Evolutionary conservation across 345 rosid species (phyloP).

Genomic region (Brassica juncea): DNA sequence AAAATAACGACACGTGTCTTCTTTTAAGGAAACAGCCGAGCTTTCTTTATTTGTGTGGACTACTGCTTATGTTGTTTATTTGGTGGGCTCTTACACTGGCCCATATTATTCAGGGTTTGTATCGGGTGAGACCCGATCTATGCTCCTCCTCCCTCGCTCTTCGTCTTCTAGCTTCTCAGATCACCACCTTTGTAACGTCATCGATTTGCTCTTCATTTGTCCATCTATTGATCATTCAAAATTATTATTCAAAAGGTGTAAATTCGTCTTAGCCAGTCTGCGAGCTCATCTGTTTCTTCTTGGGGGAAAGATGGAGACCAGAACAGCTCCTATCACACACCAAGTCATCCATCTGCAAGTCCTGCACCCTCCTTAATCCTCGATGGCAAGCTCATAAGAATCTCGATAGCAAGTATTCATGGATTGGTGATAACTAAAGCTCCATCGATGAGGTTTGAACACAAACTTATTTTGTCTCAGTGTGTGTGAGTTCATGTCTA

Average conservation of each 20-base stretch:
- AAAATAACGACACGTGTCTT: too few relatives aligned
- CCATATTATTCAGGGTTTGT: too few relatives aligned
- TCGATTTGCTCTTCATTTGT: not conserved
- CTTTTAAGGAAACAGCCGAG: too few relatives aligned
- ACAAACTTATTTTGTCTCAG: not conserved
- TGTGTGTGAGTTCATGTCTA: conserved; percentile 14
- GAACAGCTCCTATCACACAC: conserved; percentile 43
- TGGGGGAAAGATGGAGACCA: conserved; percentile 39
- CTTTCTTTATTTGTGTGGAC: too few relatives aligned
- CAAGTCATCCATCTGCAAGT: conserved; percentile 47
- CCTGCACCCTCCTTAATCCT: conserved; percentile 29
- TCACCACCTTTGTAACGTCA: too few relatives aligned
- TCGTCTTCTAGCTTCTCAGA: too few relatives aligned
- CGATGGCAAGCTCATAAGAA: conserved; percentile 41
- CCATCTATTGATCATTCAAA: too few relatives aligned
- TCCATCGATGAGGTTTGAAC: conserved; percentile 76
- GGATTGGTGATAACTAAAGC: conserved; percentile 76
- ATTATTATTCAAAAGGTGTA: too few relatives aligned
- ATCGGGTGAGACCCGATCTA: too few relatives aligned
- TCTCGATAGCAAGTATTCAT: conserved; percentile 62
- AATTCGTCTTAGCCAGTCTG: conserved; percentile 14
- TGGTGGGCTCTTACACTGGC: too few relatives aligned
- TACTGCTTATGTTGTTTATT: too few relatives aligned
- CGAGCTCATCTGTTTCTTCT: conserved; percentile 18
- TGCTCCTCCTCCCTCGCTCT: too few relatives aligned